Evolutionary conservation across 1,139 yeast species (phyloP).

Genomic region (Yamadazyma buinensis): DNA sequence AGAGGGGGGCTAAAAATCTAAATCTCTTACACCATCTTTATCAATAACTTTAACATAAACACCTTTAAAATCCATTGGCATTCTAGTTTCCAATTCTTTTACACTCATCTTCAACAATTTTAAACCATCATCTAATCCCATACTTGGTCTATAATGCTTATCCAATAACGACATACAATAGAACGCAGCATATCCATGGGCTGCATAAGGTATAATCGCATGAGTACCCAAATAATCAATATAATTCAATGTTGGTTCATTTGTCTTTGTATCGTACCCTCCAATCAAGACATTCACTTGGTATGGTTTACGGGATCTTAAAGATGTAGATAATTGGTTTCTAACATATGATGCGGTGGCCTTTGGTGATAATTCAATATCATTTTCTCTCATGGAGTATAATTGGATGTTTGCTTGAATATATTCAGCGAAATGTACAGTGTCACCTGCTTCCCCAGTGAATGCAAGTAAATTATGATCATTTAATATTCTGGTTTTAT

Average conservation of each 20-base stretch:
- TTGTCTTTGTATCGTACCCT: slow-evolving; percentile 68
- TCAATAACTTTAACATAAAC: slow-evolving; percentile 74
- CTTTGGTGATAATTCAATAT: slow-evolving; percentile 69
- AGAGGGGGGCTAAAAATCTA: slow-evolving; percentile 2
- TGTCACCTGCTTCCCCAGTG: slow-evolving; percentile 96
- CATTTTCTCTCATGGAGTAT: slow-evolving; percentile 81
- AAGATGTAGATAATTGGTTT: slow-evolving; percentile 79
- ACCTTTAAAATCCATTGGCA: slow-evolving; percentile 97
- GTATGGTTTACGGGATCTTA: slow-evolving; percentile 88
- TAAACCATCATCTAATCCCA: slow-evolving; percentile 77
- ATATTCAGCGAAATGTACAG: slow-evolving; percentile 94
- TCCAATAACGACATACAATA: slow-evolving; percentile 88
- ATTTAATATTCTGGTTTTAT: slow-evolving; percentile 77
- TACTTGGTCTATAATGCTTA: slow-evolving; percentile 79
- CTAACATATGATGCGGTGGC: slow-evolving; percentile 90
- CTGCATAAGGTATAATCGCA: slow-evolving; percentile 86
- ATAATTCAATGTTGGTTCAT: slow-evolving; percentile 73
- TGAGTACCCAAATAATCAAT: slow-evolving; percentile 93
- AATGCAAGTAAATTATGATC: slow-evolving; percentile 80
- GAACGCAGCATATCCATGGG: slow-evolving; percentile 86
- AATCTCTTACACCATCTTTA: slow-evolving; percentile 52
- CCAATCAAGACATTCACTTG: slow-evolving; percentile 89
- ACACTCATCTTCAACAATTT: slow-evolving; percentile 69
- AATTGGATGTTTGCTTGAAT: slow-evolving; percentile 90
- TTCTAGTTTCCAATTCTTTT: slow-evolving; percentile 74